These are phyloP conservation scores for Eucalyptus lansdowneana DNA, from an alignment of 345 rosid genomes.

Conservation along the genomic window DNA sequence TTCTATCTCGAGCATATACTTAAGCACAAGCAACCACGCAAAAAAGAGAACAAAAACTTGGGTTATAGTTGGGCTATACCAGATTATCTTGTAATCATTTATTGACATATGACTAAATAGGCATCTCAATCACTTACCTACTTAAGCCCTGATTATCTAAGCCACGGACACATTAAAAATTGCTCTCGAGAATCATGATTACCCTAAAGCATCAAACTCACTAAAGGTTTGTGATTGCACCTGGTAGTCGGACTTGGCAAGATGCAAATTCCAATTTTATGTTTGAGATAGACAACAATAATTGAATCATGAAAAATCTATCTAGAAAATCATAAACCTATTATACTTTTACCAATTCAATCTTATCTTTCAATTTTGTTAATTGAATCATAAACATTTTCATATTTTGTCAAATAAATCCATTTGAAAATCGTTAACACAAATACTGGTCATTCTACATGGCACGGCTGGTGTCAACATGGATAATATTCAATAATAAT, in stretches of 20 bases:
- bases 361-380: not conserved
- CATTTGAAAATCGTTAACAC: not conserved
- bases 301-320: not conserved
- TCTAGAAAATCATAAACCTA: not conserved
- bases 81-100: not conserved
- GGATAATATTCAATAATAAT: no score
- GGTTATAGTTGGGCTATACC: not conserved
- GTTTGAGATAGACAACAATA: not conserved
- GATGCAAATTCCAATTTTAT: not conserved
- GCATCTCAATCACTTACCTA: not conserved
- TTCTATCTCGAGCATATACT: not conserved
- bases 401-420: not conserved
- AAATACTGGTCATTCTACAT: not conserved
- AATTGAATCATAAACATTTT: not conserved
- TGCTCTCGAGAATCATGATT: not conserved
- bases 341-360: no score
- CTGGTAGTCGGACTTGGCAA: not conserved
- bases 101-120: not conserved
- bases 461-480: no score
- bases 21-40: not conserved
- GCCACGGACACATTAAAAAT: not conserved
- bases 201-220: not conserved
- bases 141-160: not conserved
- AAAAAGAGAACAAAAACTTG: not conserved
- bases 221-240: not conserved